phyloP scores from a whole-genome alignment of 495 filamentous ascomycete genomes.

The Aspergillus biplanus region DNA sequence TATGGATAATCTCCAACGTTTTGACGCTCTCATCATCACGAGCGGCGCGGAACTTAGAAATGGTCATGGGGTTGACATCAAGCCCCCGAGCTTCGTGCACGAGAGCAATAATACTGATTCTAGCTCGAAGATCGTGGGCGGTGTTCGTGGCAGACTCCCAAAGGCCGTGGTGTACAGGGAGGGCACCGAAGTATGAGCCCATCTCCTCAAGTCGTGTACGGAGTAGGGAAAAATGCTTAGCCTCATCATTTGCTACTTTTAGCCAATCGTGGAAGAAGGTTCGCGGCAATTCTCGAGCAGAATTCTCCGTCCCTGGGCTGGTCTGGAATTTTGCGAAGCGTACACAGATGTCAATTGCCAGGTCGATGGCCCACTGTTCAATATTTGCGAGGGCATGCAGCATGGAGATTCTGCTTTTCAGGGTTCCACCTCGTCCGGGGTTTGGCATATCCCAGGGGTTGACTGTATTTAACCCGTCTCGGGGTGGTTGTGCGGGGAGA shows the following conservation, averaged over 20 bases:
- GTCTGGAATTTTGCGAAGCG: constrained; percentile 54
- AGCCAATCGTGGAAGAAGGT: constrained; percentile 59
- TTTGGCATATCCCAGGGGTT: constrained; percentile 48
- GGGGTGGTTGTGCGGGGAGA: constrained; percentile 50
- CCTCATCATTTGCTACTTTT: constrained; percentile 57
- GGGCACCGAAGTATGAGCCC: constrained; percentile 52
- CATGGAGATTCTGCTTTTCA: constrained; percentile 55
- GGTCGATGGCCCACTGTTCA: constrained; percentile 58
- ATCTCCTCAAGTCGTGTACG: constrained; percentile 54
- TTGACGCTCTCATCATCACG: constrained; percentile 50
- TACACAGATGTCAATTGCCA: constrained; percentile 58
- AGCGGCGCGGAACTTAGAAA: constrained; percentile 55
- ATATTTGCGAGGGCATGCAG: constrained; percentile 58
- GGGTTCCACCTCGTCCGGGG: constrained; percentile 46
- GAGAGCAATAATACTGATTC: constrained; percentile 56
- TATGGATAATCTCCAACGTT: constrained; percentile 52
- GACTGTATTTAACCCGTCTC: constrained; percentile 46
- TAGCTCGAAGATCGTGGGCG: constrained; percentile 51
- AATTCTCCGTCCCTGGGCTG: constrained; percentile 22
- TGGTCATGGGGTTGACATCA: constrained; percentile 58
- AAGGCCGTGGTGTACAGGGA: constrained; percentile 55
- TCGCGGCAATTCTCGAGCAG: constrained; percentile 42
- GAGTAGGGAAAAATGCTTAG: constrained; percentile 57
- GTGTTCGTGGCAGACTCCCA: constrained; percentile 54
- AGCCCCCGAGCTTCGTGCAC: constrained; percentile 58